Evolutionary conservation across 2,329 filamentous ascomycete genomes (phyloP).

Genomic region (Ophiocordyceps camponoti-saundersi): DNA sequence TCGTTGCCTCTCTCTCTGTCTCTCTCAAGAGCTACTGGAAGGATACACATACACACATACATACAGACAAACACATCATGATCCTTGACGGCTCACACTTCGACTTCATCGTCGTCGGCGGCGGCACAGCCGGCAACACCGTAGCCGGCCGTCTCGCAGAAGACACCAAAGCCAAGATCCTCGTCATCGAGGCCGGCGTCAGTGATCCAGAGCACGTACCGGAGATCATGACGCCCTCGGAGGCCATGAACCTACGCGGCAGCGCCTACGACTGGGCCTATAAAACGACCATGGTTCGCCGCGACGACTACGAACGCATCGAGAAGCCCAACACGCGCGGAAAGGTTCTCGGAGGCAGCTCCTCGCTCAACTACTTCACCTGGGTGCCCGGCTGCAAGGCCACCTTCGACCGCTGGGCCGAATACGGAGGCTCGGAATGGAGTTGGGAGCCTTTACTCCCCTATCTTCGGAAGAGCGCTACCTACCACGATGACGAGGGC

Average conservation of each 20-base stretch:
- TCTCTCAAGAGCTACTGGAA: too few species aligned
- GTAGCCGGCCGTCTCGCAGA: constrained; percentile 19
- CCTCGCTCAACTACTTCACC: constrained; percentile 44
- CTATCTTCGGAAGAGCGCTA: constrained; percentile 38
- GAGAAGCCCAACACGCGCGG: constrained; percentile 48
- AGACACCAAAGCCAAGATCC: constrained; percentile 19
- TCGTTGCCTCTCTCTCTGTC: too few species aligned
- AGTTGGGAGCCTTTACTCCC: constrained; percentile 32
- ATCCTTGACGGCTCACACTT: constrained; percentile 5
- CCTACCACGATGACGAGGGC: constrained; percentile 36
- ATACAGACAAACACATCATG: not conserved
- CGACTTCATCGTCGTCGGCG: constrained; percentile 16
- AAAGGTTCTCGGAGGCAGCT: constrained; percentile 40
- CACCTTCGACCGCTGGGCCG: constrained; percentile 53
- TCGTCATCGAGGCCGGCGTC: constrained; percentile 30
- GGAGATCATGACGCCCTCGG: constrained; percentile 34
- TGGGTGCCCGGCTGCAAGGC: constrained; percentile 41
- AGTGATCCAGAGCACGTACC: constrained; percentile 29
- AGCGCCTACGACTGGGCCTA: constrained; percentile 43
- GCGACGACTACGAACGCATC: constrained; percentile 39
- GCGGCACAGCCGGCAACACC: constrained; percentile 19
- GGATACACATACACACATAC: too few species aligned
- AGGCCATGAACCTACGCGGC: constrained; percentile 33
- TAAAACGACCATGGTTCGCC: constrained; percentile 43
- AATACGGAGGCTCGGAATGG: constrained; percentile 53